A percentile compares a stretch with the other conserved stretches of the same genome.
Evolutionary conservation across 306 rosid species (phyloP).

Genomic region (Cyclanthera cordifolia): DNA sequence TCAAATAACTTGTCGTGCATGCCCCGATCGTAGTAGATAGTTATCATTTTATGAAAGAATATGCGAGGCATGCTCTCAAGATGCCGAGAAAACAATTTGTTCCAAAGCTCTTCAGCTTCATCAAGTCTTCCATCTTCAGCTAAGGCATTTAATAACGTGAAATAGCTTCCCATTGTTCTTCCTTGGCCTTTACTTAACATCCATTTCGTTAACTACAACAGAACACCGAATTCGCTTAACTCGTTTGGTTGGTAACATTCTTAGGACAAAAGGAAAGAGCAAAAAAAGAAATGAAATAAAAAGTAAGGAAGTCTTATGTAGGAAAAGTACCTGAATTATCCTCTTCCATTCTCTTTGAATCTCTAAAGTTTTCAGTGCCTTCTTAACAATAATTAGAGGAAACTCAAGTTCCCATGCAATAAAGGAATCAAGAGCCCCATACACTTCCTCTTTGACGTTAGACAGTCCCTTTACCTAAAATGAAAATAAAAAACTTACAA

Average conservation of each 20-base stretch:
- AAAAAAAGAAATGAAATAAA: not conserved
- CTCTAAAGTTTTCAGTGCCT: conserved; percentile 74
- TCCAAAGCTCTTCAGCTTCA: conserved; percentile 95
- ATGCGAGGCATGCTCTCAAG: conserved; percentile 73
- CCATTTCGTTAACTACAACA: conserved; percentile 72
- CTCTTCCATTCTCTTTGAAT: conserved; percentile 76
- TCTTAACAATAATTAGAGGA: conserved; percentile 75
- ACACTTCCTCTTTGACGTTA: conserved; percentile 94
- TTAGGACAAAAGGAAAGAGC: not conserved
- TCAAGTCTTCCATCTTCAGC: conserved; percentile 81
- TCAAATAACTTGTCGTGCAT: conserved; percentile 77
- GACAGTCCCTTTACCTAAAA: conserved; percentile 61
- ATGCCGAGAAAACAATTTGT: conserved; percentile 54
- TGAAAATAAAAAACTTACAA: not conserved
- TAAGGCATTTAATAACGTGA: conserved; percentile 63
- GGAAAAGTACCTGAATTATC: conserved; percentile 55
- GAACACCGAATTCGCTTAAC: not conserved
- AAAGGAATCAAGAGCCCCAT: conserved; percentile 93
- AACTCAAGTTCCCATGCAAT: conserved; percentile 97
- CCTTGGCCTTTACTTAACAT: conserved; percentile 98
- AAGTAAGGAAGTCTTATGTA: not conserved
- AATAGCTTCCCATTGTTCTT: conserved; percentile 93
- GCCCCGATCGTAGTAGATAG: conserved; percentile 49
- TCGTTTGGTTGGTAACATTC: not conserved
- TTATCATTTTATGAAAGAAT: conserved; percentile 69